Percentiles rank a stretch among this genome's conserved stretches.
phyloP scores from a whole-genome alignment of 495 filamentous ascomycete species.

The Stereocaulon alpinum region DNA sequence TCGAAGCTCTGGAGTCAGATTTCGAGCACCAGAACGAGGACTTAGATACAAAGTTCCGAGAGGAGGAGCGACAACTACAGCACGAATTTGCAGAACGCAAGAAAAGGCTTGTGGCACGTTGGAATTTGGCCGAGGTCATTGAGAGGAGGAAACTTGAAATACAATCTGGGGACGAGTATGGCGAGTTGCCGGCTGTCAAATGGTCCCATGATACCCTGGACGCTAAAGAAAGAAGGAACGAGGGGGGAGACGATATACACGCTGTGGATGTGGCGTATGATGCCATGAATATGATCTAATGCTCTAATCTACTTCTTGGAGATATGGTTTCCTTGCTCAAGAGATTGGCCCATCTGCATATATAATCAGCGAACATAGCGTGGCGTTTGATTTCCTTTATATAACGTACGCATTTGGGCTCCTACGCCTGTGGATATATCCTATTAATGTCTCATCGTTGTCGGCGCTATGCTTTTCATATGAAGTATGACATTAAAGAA shows the following conservation, averaged over 20 bases:
- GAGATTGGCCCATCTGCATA: not conserved
- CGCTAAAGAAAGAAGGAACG: not conserved
- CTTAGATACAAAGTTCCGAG: constrained; percentile 25
- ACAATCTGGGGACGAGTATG: constrained; percentile 39
- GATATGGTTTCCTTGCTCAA: not conserved
- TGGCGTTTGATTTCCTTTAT: not conserved
- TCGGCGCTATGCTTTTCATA: too few relatives aligned
- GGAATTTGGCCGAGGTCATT: constrained; percentile 56
- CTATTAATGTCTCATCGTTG: too few relatives aligned
- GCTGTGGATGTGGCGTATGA: constrained; percentile 3
- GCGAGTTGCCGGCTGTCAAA: constrained; percentile 30
- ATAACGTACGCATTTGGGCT: too few relatives aligned
- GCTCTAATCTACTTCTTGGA: not conserved
- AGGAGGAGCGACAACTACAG: constrained; percentile 42
- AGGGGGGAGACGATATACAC: not conserved
- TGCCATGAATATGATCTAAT: constrained; percentile 16
- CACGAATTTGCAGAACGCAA: constrained; percentile 42
- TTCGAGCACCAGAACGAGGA: constrained; percentile 42
- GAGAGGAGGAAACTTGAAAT: constrained; percentile 49
- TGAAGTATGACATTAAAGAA: too few relatives aligned
- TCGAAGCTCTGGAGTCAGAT: constrained; percentile 42
- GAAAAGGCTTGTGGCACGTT: constrained; percentile 41
- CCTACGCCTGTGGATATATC: too few relatives aligned
- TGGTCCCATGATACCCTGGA: constrained; percentile 10
- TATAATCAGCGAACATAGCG: not conserved